Base-by-base conservation (phyloP, 495 filamentous ascomycete species). In the Penicillium herquei region DNA sequence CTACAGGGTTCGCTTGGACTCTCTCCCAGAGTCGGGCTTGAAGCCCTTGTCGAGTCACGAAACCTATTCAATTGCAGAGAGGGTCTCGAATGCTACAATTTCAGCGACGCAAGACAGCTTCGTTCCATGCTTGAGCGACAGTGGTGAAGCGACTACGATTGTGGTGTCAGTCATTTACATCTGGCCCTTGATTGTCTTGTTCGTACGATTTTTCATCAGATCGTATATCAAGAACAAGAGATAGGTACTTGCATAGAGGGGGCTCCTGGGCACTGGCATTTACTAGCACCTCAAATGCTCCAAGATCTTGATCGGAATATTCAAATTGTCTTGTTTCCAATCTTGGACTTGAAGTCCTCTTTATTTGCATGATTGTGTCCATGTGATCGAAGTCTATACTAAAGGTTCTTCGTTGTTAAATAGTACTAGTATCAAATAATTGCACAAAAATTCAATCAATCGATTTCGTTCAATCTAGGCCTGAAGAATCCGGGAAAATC, bases 221-320 rank as follows among this genome's bases (percentile, higher is more conserved):
- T 67, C 72, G 46, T 67, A 68, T 58, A 39, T 7, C 6, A 26
- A 39, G 31, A 35, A 51, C 26, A 41, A 49, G 12, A 44, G 21
- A 30, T 45, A 14, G 6, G 12, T 10, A 7, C 18, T 45, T 9
- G 21, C 4, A 14, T 3, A 2, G n/a, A n/a, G 43, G 18, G 12
- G 21, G 17, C 2, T 4, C 3, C 2, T 45, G 43, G 12, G 10
- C 7, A 6, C 7, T 40, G 7, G 39, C n/a, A 26, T 26, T 26
- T 26, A 26, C 21, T 26, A 26, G 21, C 4, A 26, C 21, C 21
- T n/a, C n/a, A n/a, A n/a, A n/a, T n/a, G n/a, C n/a, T 26, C 21
- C 21, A 2, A 26, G 21, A 26, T 26, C 4, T 26, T 26, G 21
- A 26, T 4, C 21, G 4, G 21, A 26, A 26, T 26, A 26, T 26